Base-by-base conservation (phyloP, 2,329 filamentous ascomycete genomes). In the Albophoma yamanashiensis region DNA sequence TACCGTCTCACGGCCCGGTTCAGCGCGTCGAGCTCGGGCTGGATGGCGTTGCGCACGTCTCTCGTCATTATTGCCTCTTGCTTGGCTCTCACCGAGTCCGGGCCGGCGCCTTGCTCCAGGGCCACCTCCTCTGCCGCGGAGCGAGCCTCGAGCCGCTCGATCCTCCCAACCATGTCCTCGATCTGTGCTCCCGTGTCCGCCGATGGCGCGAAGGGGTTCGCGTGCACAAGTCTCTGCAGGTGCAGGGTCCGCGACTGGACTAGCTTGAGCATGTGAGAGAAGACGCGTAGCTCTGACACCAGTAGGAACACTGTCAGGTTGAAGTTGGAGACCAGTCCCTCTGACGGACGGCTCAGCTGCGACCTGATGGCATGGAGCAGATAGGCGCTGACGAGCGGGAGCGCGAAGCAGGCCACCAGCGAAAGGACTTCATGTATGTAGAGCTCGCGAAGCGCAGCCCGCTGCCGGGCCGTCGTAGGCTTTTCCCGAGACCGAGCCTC, bases 271-370 rank as follows among this genome's bases (percentile, higher is more conserved):
- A 95, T 76, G 69, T 97, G 92, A 1, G 89, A 85, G 56, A 92
- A 77, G 0, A 93, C 93, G 3, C 90, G 87, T 36, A 97, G 78
- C 74, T 97, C 93, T 4, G 93, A 89, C 1, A 89, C 90, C 22
- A 96, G 81, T 3, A 96, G 78, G 72, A 97, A 97, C 58, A 97
- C 90, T 15, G 88, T 92, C 59, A 97, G 79, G 72, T 97, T 97
- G 75, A 93, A 95, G 72, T 96, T 90, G 5, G 91, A 96, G 8
- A 97, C 88, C 14, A 97, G 78, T 1, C 90, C 90, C 71, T 95
- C 92, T 0, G 91, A 92, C 0, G 89, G 90, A 2, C 89, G 82
- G 31, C 89, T 92, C 22, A 97, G 83, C 67, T 93, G 91, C 11
- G 82, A 82, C 57, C 93, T 85, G 61, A 97, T 89, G 25, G 84